A percentile compares a stretch with the other conserved stretches of the same genome.
Evolutionary conservation across 1,284 basidiomycete species (phyloP).

Genomic region (Ceratobasidium sp.): DNA sequence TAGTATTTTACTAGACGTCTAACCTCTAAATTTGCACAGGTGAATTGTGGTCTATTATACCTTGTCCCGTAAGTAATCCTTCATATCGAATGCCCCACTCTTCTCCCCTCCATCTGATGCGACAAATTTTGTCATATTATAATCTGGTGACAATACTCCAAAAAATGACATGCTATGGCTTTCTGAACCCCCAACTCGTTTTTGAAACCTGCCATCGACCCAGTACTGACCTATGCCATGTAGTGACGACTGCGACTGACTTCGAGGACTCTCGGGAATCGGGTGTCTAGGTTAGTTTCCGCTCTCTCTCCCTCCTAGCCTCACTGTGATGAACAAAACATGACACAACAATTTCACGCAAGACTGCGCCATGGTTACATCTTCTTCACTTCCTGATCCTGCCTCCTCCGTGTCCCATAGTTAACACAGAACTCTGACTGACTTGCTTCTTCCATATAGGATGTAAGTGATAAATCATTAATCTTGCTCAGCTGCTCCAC

Average conservation of each 20-base stretch:
- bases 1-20: background rate
- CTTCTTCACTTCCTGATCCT: conserved; percentile 46
- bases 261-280: background rate
- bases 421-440: conserved; percentile 24
- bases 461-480: conserved; percentile 5
- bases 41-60: background rate
- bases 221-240: background rate
- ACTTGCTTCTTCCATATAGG: conserved; percentile 16
- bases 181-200: conserved; percentile 51
- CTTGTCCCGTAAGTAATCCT: background rate
- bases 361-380: conserved; percentile 44
- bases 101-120: background rate
- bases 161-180: conserved; percentile 48
- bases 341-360: conserved; percentile 48
- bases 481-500: background rate
- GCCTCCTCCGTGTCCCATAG: background rate
- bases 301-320: conserved; percentile 21
- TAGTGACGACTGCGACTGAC: conserved; percentile 14
- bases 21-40: background rate
- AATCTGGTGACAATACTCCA: conserved; percentile 39
- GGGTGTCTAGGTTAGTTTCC: conserved; percentile 35
- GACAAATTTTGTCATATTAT: conserved; percentile 27
- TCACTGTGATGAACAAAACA: conserved; percentile 48
- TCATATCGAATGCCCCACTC: background rate
- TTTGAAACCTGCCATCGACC: conserved; percentile 44